Conservation (phyloP, 208 protist genomes). For the Acanthamoeba lenticulata region DNA sequence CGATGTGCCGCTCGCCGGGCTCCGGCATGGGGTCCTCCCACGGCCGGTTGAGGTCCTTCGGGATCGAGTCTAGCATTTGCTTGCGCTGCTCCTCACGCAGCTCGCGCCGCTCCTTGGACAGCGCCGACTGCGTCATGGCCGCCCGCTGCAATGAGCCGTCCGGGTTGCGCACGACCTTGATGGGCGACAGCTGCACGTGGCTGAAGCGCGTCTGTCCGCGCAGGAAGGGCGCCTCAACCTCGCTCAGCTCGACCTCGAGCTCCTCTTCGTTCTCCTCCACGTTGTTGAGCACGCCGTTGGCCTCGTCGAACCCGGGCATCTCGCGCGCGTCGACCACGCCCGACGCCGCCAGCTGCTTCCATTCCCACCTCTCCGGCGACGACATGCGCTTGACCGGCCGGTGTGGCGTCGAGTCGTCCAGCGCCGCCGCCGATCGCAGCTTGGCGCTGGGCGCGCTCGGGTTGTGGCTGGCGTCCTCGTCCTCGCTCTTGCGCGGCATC, state of each 20-base stretch:
- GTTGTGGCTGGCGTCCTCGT: slow-evolving; percentile 61
- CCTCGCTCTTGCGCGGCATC: slow-evolving; percentile 47
- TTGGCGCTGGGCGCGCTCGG: slow-evolving; percentile 25
- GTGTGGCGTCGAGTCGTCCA: slow-evolving; percentile 2
- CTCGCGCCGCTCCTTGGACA: slow-evolving; percentile 91
- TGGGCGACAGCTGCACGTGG: slow-evolving; percentile 77
- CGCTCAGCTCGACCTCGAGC: slow-evolving; percentile 92
- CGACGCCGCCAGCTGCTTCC: slow-evolving; percentile 87
- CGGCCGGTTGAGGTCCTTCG: slow-evolving; percentile 84
- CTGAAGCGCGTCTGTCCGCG: slow-evolving; percentile 72
- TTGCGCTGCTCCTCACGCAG: slow-evolving; percentile 78
- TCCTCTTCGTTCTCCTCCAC: slow-evolving; percentile 87
- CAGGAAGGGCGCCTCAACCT: slow-evolving; percentile 93
- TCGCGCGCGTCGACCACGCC: slow-evolving; percentile 86
- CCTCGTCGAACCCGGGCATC: slow-evolving; percentile 86
- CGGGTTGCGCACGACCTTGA: slow-evolving; percentile 91
- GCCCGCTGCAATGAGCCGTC: slow-evolving; percentile 93
- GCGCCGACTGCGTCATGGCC: slow-evolving; percentile 86
- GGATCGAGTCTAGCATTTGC: slow-evolving; percentile 83
- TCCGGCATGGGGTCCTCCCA: slow-evolving; percentile 90
- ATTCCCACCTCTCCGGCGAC: slow-evolving; percentile 89
- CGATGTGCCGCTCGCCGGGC: slow-evolving; percentile 84
- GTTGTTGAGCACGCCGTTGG: slow-evolving; percentile 71
- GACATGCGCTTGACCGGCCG: slow-evolving; percentile 84
- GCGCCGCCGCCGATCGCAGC: background rate